These are phyloP conservation scores for Xylariaceae sp. DNA, from an alignment of 2,329 filamentous ascomycete genomes.

Conservation along the genomic window DNA sequence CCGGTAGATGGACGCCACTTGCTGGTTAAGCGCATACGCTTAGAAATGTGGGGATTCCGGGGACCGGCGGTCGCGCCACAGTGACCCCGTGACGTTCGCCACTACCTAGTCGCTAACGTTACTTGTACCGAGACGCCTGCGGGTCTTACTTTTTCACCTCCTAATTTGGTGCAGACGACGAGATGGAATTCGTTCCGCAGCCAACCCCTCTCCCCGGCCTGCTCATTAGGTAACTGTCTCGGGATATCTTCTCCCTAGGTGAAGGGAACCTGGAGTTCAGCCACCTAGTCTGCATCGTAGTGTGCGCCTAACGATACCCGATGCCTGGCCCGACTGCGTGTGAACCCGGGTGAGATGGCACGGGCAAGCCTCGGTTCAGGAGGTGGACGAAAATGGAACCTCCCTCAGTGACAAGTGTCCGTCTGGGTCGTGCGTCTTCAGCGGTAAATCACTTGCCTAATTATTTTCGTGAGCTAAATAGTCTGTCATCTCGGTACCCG, in stretches of 20 bases:
- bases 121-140: too few relatives aligned
- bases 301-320: background rate
- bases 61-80: too few relatives aligned
- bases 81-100: too few relatives aligned
- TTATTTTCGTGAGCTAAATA: background rate
- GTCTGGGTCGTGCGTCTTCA: too few relatives aligned
- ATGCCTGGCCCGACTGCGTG: background rate
- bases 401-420: too few relatives aligned
- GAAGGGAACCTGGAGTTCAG: background rate
- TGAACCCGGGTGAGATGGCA: background rate
- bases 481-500: background rate
- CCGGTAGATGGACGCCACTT: too few relatives aligned
- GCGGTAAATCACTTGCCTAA: too few relatives aligned
- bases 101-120: background rate
- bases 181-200: background rate
- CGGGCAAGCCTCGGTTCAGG: too few relatives aligned
- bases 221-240: background rate
- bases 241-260: background rate
- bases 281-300: background rate
- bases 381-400: too few relatives aligned
- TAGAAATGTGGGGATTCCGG: too few relatives aligned
- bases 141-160: too few relatives aligned
- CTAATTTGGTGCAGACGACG: background rate
- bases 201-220: background rate
- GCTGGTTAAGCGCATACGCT: too few relatives aligned